phyloP scores from a whole-genome alignment of 2,329 filamentous ascomycete species.

The Aspergillaceae sp. region DNA sequence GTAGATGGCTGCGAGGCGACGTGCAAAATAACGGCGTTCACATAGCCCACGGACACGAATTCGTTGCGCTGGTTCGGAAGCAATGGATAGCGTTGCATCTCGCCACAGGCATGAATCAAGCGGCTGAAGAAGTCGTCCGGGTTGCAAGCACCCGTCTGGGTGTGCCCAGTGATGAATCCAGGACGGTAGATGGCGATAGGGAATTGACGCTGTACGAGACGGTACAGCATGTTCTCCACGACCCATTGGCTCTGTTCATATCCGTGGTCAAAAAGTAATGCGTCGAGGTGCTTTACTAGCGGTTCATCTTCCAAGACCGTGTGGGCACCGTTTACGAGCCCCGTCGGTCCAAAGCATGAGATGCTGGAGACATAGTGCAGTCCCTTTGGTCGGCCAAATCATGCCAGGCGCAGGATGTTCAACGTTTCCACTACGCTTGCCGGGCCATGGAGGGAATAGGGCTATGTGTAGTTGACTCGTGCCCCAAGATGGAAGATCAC shows the following conservation, averaged over 20 bases:
- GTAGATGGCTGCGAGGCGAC: slow-evolving; percentile 8
- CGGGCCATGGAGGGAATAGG: slow-evolving; percentile 58
- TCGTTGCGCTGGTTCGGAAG: slow-evolving; percentile 19
- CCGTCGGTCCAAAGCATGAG: slow-evolving; percentile 16
- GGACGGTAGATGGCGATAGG: slow-evolving; percentile 64
- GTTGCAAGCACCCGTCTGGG: slow-evolving; percentile 52
- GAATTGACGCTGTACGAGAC: slow-evolving; percentile 65
- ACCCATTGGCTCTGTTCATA: slow-evolving; percentile 85
- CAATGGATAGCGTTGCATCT: slow-evolving; percentile 44
- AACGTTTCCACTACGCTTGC: slow-evolving; percentile 68
- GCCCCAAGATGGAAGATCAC: slow-evolving; percentile 71
- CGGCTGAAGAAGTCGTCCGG: slow-evolving; percentile 80
- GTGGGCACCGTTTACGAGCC: slow-evolving; percentile 10
- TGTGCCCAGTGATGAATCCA: slow-evolving; percentile 70
- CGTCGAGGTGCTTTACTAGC: slow-evolving; percentile 10
- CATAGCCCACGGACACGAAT: slow-evolving; percentile 20
- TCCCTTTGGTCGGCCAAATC: slow-evolving; percentile 18
- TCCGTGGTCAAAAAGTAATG: slow-evolving; percentile 54
- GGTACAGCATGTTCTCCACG: slow-evolving; percentile 56
- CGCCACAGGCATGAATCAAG: slow-evolving; percentile 69
- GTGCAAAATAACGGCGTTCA: slow-evolving; percentile 12
- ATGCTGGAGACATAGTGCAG: slow-evolving; percentile 20
- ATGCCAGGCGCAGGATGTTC: slow-evolving; percentile 62
- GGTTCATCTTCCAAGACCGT: slow-evolving; percentile 13
- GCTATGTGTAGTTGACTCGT: slow-evolving; percentile 62